Base-by-base conservation (phyloP, 2,329 filamentous ascomycete species). In the Cucurbitaria berberidis region DNA sequence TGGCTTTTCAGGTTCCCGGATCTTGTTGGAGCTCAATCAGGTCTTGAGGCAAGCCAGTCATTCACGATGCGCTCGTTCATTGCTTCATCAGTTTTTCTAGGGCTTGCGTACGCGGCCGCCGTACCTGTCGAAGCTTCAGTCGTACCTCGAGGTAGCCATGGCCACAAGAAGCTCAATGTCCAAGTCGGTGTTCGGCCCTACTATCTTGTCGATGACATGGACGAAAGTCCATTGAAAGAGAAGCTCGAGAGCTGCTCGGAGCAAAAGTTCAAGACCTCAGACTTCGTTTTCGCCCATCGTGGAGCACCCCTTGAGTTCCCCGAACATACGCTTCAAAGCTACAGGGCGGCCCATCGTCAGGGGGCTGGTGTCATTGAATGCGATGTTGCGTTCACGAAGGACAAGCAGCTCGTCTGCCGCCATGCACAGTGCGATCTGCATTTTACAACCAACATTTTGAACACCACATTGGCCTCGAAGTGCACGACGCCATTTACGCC, bases 351-450 rank as follows among this genome's bases (percentile, higher is more conserved):
- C 1, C 63, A 67, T 21, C 66, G 73, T 19, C 62, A 70, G 58
- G 73, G 73, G 15, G 73, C 73, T 9, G 73, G 73, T 27, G 53
- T 75, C 13, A 66, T 76, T 24, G 73, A 76, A 51, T 76, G 73
- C 58, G 73, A 76, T 35, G 72, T 75, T 16, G 63, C 72, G 0
- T 75, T 76, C 60, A 76, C 73, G 9, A 67, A 66, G 32, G 73
- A 76, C 51, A 70, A 70, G 49, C 59, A 73, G 40, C 72, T 76
- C 16, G 73, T 76, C 19, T 76, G 73, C 59, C 69, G 73, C 13
- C 73, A 76, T 51, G 63, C 69, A 13, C 69, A 73, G 45, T 76
- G 73, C 57, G 73, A 76, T 56, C 55, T 76, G 38, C 73, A 75
- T 58, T 74, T 70, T 2, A 75, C 73, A 2, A 75, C 73, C 48